Evolutionary conservation across 2,329 filamentous ascomycete species (phyloP), one percentile per base, ranked within the genome.

Genomic region (Aureobasidium pullulans): DNA sequence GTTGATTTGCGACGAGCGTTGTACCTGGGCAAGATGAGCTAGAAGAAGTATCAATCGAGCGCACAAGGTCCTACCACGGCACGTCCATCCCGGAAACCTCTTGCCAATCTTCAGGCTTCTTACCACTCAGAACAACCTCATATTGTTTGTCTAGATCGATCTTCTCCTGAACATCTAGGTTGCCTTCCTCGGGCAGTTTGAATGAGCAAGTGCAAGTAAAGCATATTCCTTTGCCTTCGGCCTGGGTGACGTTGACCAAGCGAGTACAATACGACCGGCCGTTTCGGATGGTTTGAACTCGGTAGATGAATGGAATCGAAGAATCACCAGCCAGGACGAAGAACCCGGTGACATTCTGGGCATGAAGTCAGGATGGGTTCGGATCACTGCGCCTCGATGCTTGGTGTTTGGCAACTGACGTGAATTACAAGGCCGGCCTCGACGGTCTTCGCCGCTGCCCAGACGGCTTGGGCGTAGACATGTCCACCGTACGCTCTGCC

Each of bases 381-480:
- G 23, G 13, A 52, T 52, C 28, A 53, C 40, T 37, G 32, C 43
- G 53, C 42, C 53, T 47, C 53, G 6, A 28, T 29, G 43, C 53
- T 57, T 47, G 53, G 53, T 37, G 11, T 29, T 36, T 16, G 40
- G 16, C 16, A 16, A 67, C 73, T 61, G 70, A 81, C 79, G 69
- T 82, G 79, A 23, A 83, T 70, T 31, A 81, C 66, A 52, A 80
- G 77, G 1, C 78, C 80, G 31, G 73, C 69, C 6, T 65, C 66
- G 11, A 83, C 77, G 1, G 81, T 83, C 62, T 82, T 77, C 8
- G 77, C 77, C 8, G 81, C 81, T 15, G 81, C 81, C 72, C 79
- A 83, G 15, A 78, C 79, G 34, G 80, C 77, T 67, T 83, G 81
- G n/a, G 78, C 77, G 63, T 78, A 83, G 4, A 82, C 79, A 70